A percentile compares a stretch with the other conserved stretches of the same genome.
phyloP scores from a whole-genome alignment of 2,329 filamentous ascomycete species.

The Anthostomella pinea region DNA sequence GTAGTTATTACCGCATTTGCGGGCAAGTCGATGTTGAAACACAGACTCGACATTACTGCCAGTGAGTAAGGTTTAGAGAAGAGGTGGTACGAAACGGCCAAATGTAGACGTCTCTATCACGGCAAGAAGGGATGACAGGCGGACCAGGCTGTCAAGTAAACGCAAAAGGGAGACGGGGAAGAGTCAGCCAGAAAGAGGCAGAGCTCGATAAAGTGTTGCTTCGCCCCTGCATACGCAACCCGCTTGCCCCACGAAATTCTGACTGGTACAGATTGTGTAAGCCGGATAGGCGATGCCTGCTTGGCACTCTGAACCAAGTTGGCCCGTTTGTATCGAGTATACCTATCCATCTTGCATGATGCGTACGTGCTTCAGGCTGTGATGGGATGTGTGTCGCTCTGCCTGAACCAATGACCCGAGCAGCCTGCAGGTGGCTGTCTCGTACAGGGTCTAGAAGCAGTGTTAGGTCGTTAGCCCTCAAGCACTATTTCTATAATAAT shows the following conservation, averaged over 20 bases:
- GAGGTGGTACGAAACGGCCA: neutral
- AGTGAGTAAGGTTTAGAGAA: neutral
- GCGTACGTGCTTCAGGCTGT: too few species aligned
- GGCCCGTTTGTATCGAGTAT: too few species aligned
- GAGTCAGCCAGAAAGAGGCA: too few species aligned
- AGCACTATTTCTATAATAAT: too few species aligned
- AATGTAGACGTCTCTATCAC: neutral
- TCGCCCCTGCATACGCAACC: constrained; percentile 29
- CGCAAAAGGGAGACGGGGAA: neutral
- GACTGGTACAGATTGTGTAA: constrained; percentile 12
- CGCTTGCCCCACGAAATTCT: constrained; percentile 19
- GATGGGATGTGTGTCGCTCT: too few species aligned
- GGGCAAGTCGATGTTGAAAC: neutral
- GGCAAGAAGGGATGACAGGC: neutral
- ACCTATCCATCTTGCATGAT: too few species aligned
- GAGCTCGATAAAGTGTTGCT: constrained; percentile 3
- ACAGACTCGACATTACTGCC: neutral
- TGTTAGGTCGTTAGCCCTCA: constrained; percentile 8
- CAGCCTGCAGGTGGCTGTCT: neutral
- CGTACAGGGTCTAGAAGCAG: too few species aligned
- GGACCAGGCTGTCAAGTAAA: neutral
- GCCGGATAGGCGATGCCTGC: constrained; percentile 26
- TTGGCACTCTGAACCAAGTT: too few species aligned
- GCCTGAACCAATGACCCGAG: too few species aligned
- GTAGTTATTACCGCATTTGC: neutral